Evolutionary conservation across 495 filamentous ascomycete species (phyloP), one percentile per base, ranked within the genome.

Genomic region (Aspergillus indologenus): DNA sequence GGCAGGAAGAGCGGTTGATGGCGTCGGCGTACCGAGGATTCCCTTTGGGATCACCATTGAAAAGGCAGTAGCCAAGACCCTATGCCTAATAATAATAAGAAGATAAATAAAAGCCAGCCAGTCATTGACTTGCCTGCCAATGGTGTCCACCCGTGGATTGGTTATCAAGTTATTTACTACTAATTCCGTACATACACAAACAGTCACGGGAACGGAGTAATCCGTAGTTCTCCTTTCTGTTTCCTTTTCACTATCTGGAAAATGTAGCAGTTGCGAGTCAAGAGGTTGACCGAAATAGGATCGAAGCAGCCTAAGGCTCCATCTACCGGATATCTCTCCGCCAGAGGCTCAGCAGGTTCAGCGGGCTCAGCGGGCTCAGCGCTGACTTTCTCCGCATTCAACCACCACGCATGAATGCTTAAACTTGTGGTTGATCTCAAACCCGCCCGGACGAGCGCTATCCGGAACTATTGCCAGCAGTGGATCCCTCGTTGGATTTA

Each of bases 391-490:
- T 56, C 57, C 60, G 63, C 63, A 65, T 45, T 29, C 26, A 29
- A 29, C 22, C 19, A 55, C 50, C 51, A 49, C 53, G 58, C 45
- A 53, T 50, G 21, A 58, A 58, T 62, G 54, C 53, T 59, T 60
- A 56, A n/a, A 34, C 58, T 50, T 20, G n/a, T 46, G 22, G n/a
- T 22, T 54, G 47, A 59, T 53, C 57, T 18, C 43, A 31, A 31
- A 21, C 21, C 47, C 12, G 22, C 23, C 50, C 34, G 23, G 49
- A 56, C 45, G 34, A 64, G 54, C 59, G 49, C 60, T 60, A 62
- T 57, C 55, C 63, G 56, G 53, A 57, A 62, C 60, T 61, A 66
- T 61, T 62, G 54, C 29, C 22, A 31, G 42, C 59, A 29, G 63
- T 64, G 57, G 61, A 60, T 53, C 60, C 50, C 47, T 49, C 15